Base-by-base conservation (phyloP, 2,329 filamentous ascomycete species). In the Pseudocercospora fuligena region DNA sequence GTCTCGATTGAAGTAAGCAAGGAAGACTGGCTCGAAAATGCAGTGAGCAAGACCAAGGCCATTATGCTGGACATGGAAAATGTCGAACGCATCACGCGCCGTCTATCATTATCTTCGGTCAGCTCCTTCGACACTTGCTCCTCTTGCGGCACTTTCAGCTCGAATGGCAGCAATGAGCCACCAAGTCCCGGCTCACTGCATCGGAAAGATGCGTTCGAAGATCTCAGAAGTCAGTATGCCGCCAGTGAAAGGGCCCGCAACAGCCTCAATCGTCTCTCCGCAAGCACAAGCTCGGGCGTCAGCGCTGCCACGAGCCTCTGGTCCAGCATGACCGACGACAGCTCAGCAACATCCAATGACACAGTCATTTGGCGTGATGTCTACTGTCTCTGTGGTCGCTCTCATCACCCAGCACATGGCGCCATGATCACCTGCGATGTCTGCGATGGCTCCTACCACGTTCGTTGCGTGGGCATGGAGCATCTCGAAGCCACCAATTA, bases 391-490 rank as follows among this genome's bases (percentile, higher is more conserved):
- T 63, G 61, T 19, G 51, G 40, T 11, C 51, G 53, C 21, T 47
- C 61, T 5, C 47, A 46, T 23, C 51, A 63, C 36, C 53, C 51
- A 46, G 33, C 61, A 14, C 61, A 57, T 25, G 61, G 51, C 25
- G 36, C 40, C 21, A 63, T 63, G 61, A 46, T 46, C 31, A 25
- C 51, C 12, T 63, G 61, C n/a, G 25, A 29, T n/a, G 43, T 57
- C 29, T 63, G 61, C 51, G 53, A 58, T 25, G 21, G 40, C 16
- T 63, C 49, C n/a, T 63, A 57, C 25, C 61, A 63, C 31, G 8
- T 63, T 12, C 33, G 53, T 36, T 63, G 61, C 36, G 61, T 63
- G 14, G 61, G 51, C 5, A 27, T 57, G 25, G 53, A 49, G 21
- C 33, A 63, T 19, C 51, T 57, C n/a, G 59, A 61, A 16, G 53